These are phyloP conservation scores for Boletus reticulatus DNA, from an alignment of 768 basidiomycete genomes.

Conservation along the genomic window DNA sequence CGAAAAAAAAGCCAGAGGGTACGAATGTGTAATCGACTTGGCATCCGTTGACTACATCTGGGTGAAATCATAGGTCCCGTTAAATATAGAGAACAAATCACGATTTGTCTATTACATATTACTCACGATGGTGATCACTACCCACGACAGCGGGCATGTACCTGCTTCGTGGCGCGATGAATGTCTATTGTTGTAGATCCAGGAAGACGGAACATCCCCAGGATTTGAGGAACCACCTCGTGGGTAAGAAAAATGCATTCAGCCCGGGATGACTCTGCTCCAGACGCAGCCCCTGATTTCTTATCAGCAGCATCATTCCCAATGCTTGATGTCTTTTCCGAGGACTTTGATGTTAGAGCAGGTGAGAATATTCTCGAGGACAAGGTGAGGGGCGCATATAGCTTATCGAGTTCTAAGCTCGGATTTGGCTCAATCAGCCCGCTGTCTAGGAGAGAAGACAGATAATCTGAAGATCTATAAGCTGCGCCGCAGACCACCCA, in stretches of 20 bases:
- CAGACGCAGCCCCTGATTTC: conserved; percentile 1
- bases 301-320: background rate
- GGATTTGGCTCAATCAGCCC: conserved; percentile 56
- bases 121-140: conserved; percentile 7
- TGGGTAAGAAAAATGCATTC: conserved; percentile 46
- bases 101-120: conserved; percentile 2
- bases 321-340: conserved; percentile 2
- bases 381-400: conserved; percentile 44
- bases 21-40: too few species aligned
- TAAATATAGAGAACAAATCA: conserved; percentile 14
- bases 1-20: too few species aligned
- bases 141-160: conserved; percentile 25
- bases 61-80: background rate
- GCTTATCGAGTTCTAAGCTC: conserved; percentile 50
- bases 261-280: conserved; percentile 1
- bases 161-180: conserved; percentile 65
- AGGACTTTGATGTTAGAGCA: conserved; percentile 7
- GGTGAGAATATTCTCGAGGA: conserved; percentile 6
- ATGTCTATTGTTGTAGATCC: conserved; percentile 47
- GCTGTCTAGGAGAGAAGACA: conserved; percentile 55
- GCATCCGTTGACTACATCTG: background rate
- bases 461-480: conserved; percentile 67
- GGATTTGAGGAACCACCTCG: conserved; percentile 52
- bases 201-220: conserved; percentile 45
- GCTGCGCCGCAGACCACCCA: conserved; percentile 37